Evolutionary conservation across 1,139 yeast species (phyloP).

Genomic region (Yamadazyma taylorii): DNA sequence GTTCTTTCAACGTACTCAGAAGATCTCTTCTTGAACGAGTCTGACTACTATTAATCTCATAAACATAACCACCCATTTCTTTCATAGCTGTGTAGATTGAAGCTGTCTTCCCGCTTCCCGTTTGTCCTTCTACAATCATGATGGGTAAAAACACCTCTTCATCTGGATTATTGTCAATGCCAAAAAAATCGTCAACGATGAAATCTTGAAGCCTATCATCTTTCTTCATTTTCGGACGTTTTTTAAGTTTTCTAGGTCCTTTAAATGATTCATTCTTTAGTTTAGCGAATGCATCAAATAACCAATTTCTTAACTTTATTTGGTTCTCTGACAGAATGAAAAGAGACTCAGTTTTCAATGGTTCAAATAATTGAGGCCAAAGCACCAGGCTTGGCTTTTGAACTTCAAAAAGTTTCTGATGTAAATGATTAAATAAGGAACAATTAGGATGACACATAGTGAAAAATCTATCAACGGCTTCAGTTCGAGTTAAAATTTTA

Average conservation of each 20-base stretch:
- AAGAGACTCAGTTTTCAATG: constrained; percentile 35
- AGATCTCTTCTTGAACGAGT: constrained; percentile 74
- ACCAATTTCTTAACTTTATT: constrained; percentile 43
- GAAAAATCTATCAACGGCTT: constrained; percentile 3
- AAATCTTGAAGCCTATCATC: constrained; percentile 23
- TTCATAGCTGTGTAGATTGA: constrained; percentile 68
- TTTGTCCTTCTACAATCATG: constrained; percentile 67
- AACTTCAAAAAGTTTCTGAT: neutral
- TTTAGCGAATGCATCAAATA: constrained; percentile 45
- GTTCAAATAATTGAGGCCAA: constrained; percentile 51
- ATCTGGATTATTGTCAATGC: constrained; percentile 22
- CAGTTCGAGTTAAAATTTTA: neutral
- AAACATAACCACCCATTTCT: constrained; percentile 68
- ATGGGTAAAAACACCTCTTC: constrained; percentile 55
- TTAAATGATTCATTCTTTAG: constrained; percentile 33
- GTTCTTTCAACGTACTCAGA: constrained; percentile 64
- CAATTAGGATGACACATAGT: constrained; percentile 4
- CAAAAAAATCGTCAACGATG: constrained; percentile 30
- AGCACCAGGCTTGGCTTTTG: constrained; percentile 9
- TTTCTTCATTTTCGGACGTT: constrained; percentile 19
- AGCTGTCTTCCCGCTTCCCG: constrained; percentile 80
- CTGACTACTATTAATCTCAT: constrained; percentile 78
- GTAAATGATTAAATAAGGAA: constrained; percentile 5
- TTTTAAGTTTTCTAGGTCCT: constrained; percentile 30
- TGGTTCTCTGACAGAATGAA: constrained; percentile 27